Percentiles rank a stretch among this genome's conserved stretches.
These are phyloP conservation scores for Hypoxylon sp. DNA, from an alignment of 2,329 filamentous ascomycete species.

Conservation along the genomic window DNA sequence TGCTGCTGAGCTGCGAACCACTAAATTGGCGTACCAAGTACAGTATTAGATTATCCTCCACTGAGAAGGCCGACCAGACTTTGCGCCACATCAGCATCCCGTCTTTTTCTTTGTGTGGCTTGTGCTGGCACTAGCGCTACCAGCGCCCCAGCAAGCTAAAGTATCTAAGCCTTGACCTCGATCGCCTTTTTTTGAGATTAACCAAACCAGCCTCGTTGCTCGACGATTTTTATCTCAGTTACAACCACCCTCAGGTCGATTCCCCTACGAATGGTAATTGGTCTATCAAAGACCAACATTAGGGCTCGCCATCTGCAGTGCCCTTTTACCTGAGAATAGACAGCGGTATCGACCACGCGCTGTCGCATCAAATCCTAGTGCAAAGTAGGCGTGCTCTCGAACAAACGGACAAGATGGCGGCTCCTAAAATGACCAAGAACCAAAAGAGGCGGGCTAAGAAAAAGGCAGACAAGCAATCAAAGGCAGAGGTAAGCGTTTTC, in stretches of 20 bases:
- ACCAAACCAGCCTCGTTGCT: constrained; percentile 22
- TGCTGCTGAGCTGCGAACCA: too few species aligned
- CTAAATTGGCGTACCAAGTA: too few species aligned
- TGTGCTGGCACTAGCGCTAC: background rate
- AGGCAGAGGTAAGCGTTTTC: constrained; percentile 61
- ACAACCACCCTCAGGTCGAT: background rate
- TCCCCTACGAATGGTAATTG: background rate
- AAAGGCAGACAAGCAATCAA: constrained; percentile 84
- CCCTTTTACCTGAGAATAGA: constrained; percentile 2
- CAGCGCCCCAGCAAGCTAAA: constrained; percentile 7
- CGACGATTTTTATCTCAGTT: constrained; percentile 11
- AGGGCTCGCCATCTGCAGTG: background rate
- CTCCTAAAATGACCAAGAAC: constrained; percentile 87
- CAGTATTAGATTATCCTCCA: background rate
- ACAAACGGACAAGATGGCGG: constrained; percentile 60
- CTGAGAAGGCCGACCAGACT: background rate
- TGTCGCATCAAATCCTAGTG: constrained; percentile 16
- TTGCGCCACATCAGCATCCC: background rate
- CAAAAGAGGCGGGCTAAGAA: constrained; percentile 92
- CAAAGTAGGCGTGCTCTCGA: constrained; percentile 30
- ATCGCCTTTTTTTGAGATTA: constrained; percentile 24
- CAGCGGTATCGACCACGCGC: constrained; percentile 10
- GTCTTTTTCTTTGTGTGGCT: background rate
- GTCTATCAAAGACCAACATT: background rate
- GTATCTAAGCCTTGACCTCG: constrained; percentile 15